Percentiles rank a stretch among this genome's conserved stretches.
Evolutionary conservation across 352 stramenopile genomes (phyloP).

Genomic region (Globisporangium rhizosaccharum): DNA sequence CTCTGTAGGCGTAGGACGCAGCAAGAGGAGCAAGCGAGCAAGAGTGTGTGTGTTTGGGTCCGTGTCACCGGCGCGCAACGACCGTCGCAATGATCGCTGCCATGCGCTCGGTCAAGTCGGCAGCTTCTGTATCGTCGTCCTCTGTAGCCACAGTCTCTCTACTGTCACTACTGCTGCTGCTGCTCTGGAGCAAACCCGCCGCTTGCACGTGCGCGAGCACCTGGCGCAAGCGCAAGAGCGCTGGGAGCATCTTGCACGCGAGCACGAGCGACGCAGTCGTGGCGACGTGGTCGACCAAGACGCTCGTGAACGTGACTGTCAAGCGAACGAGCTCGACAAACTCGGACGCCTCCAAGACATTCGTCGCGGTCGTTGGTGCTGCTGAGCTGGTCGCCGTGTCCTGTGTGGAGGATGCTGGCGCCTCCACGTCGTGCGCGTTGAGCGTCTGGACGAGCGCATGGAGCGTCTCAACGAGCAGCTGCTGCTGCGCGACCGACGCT

Average conservation of each 20-base stretch:
- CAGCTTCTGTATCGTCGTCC: slow-evolving; percentile 6
- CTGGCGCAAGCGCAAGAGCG: slow-evolving; percentile 42
- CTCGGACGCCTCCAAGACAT: slow-evolving; percentile 28
- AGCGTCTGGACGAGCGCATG: slow-evolving; percentile 8
- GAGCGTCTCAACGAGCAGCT: slow-evolving; percentile 6
- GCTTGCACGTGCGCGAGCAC: slow-evolving; percentile 14
- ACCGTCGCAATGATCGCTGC: slow-evolving; percentile 29
- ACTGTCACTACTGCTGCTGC: not conserved
- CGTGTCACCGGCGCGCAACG: slow-evolving; percentile 8
- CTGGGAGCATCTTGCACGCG: slow-evolving; percentile 18
- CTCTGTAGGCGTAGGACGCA: not conserved
- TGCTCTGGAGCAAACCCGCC: slow-evolving; percentile 9
- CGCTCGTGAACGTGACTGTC: slow-evolving; percentile 41
- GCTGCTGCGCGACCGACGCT: not conserved
- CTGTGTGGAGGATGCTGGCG: not conserved
- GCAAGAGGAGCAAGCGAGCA: not conserved
- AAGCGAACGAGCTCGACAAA: slow-evolving; percentile 56
- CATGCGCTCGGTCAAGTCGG: slow-evolving; percentile 28
- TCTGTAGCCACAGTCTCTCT: not conserved
- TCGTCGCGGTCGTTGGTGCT: not conserved
- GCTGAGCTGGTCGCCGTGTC: not conserved
- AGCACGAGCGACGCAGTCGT: slow-evolving; percentile 14
- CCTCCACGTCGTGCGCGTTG: not conserved
- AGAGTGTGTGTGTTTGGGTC: not conserved
- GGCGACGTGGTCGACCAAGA: slow-evolving; percentile 41